Percentiles rank a stretch among this genome's conserved stretches.
Conservation (phyloP, 345 rosid species). For the Sonneratia alba region DNA sequence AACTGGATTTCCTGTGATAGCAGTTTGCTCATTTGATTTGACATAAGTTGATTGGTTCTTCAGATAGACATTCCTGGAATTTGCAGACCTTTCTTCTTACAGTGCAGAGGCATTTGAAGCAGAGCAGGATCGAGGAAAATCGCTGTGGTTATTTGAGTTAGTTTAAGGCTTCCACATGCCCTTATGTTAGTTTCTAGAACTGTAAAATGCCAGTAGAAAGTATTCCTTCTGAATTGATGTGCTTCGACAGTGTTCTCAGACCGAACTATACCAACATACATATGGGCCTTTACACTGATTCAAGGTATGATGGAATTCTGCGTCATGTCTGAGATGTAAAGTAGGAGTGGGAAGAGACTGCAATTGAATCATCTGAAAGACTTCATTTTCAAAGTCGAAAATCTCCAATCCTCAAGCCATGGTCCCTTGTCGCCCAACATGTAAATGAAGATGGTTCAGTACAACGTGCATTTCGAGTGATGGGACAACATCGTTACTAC, state of each 20-base stretch:
- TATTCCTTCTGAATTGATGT: neutral
- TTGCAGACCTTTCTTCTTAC: neutral
- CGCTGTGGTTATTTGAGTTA: neutral
- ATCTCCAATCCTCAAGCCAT: too few species aligned
- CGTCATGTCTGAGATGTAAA: neutral
- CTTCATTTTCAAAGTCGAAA: too few species aligned
- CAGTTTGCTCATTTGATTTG: constrained; percentile 38
- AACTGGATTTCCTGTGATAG: neutral
- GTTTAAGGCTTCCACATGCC: neutral
- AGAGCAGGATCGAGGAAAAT: neutral
- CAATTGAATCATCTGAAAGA: too few species aligned
- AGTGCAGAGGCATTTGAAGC: neutral
- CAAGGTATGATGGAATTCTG: neutral
- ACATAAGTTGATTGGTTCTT: constrained; percentile 25
- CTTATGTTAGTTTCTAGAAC: neutral
- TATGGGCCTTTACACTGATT: neutral
- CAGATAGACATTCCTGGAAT: neutral
- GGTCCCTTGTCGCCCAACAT: too few species aligned
- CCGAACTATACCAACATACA: too few species aligned
- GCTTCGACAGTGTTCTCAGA: neutral
- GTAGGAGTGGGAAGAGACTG: too few species aligned
- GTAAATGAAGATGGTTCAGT: too few species aligned
- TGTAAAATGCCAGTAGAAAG: neutral
- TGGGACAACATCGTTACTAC: neutral
- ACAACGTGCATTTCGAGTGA: too few species aligned